A percentile compares a stretch with the other conserved stretches of the same genome.
phyloP scores from a whole-genome alignment of 139 green algal species.

The Ostreobium quekettii region DNA sequence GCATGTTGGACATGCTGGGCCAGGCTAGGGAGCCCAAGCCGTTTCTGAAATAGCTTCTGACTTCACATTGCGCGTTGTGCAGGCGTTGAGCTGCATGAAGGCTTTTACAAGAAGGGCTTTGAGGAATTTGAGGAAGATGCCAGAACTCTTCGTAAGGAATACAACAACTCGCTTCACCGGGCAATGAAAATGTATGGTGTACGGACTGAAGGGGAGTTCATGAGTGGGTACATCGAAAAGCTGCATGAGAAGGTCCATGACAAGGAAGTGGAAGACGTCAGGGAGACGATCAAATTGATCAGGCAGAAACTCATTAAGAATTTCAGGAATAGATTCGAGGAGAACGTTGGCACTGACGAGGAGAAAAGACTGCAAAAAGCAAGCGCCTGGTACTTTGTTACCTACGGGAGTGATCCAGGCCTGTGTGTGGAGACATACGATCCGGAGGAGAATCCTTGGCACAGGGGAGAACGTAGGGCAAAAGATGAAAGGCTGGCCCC shows the following conservation, averaged over 20 bases:
- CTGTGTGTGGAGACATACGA: neutral
- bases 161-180: neutral
- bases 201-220: conserved; percentile 2
- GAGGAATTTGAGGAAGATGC: conserved; percentile 2
- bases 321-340: neutral
- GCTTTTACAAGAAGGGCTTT: neutral
- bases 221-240: conserved; percentile 3
- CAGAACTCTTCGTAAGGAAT: neutral
- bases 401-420: neutral
- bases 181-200: conserved; percentile 14
- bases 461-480: neutral
- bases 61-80: too few species aligned
- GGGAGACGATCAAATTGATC: neutral
- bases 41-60: too few species aligned
- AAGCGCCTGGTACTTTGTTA: conserved; percentile 7
- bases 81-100: neutral
- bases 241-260: conserved; percentile 5
- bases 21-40: too few species aligned
- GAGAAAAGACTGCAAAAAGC: neutral
- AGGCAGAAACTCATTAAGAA: neutral
- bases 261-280: neutral
- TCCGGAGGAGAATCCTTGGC: neutral
- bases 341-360: neutral
- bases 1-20: too few species aligned
- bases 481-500: neutral